Conservation (phyloP, 257 asterid genomes). For the Echium plantagineum region DNA sequence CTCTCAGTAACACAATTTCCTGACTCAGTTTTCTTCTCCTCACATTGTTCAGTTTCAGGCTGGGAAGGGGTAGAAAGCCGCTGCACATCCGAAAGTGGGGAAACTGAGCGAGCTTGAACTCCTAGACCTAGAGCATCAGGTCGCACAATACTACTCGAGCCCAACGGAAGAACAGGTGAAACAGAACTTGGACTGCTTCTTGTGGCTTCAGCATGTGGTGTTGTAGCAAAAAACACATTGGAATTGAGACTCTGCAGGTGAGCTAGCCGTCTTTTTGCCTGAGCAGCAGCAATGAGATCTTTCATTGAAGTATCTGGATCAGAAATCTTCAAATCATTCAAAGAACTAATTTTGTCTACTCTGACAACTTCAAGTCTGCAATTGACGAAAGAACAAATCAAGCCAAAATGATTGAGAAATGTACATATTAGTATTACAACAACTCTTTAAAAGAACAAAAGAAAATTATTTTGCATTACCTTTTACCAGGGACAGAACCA, state of each 20-base stretch:
- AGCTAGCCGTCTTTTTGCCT: slow-evolving; percentile 71
- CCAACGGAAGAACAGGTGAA: slow-evolving; percentile 35
- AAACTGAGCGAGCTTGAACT: slow-evolving; percentile 24
- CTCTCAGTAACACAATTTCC: slow-evolving; percentile 57
- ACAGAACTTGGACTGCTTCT: slow-evolving; percentile 40
- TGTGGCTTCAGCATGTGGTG: slow-evolving; percentile 34
- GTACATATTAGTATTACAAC: slow-evolving; percentile 5
- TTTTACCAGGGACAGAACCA: slow-evolving; percentile 33
- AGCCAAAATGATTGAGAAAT: slow-evolving; percentile 8
- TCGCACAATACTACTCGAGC: slow-evolving; percentile 34
- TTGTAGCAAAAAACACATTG: slow-evolving; percentile 25
- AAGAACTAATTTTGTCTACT: slow-evolving; percentile 29
- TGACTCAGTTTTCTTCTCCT: slow-evolving; percentile 59
- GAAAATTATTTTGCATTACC: slow-evolving; percentile 28
- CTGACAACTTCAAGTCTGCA: slow-evolving; percentile 47
- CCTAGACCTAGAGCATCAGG: slow-evolving; percentile 38
- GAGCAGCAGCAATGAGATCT: slow-evolving; percentile 92
- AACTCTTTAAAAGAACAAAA: neutral
- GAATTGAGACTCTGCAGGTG: slow-evolving; percentile 37
- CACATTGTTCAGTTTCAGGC: slow-evolving; percentile 47
- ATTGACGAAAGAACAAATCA: slow-evolving; percentile 17
- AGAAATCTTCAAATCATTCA: slow-evolving; percentile 30
- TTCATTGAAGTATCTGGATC: slow-evolving; percentile 63
- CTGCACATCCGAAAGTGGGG: slow-evolving; percentile 48
- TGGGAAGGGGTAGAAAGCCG: slow-evolving; percentile 39